Conservation (phyloP, 768 basidiomycete genomes). For the Mycena maculata region DNA sequence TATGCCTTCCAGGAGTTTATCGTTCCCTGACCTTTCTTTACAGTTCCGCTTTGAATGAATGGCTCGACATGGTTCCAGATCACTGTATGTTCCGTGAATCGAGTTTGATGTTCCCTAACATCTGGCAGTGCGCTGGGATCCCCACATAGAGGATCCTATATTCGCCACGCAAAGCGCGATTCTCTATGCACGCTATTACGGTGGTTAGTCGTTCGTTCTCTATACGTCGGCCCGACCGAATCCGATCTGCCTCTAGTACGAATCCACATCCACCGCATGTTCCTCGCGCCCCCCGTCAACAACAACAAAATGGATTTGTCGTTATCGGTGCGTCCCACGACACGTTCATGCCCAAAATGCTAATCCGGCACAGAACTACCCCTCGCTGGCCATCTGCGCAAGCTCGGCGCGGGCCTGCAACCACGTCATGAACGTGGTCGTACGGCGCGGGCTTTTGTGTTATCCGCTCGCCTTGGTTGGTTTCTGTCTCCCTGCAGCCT, state of each 20-base stretch:
- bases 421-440: slow-evolving; percentile 64
- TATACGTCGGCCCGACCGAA: too few relatives aligned
- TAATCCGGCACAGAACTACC: slow-evolving; percentile 43
- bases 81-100: not conserved
- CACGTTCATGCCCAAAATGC: slow-evolving; percentile 1
- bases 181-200: slow-evolving; percentile 37
- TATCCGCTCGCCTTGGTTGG: slow-evolving; percentile 21
- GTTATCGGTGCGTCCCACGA: not conserved
- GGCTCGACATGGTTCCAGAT: too few relatives aligned
- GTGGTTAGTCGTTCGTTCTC: not conserved
- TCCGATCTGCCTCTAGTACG: slow-evolving; percentile 40
- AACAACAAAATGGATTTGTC: slow-evolving; percentile 31
- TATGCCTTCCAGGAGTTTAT: not conserved
- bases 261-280: slow-evolving; percentile 76
- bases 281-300: slow-evolving; percentile 68
- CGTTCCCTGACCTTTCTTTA: too few relatives aligned
- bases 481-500: not conserved
- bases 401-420: slow-evolving; percentile 75
- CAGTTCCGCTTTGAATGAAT: too few relatives aligned
- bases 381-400: slow-evolving; percentile 77
- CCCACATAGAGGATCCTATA: slow-evolving; percentile 29
- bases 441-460: slow-evolving; percentile 4
- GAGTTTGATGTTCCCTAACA: not conserved
- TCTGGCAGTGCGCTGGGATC: slow-evolving; percentile 47
- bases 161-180: slow-evolving; percentile 36